Base-by-base conservation (phyloP, 495 filamentous ascomycete species). In the Xylaria sp. region DNA sequence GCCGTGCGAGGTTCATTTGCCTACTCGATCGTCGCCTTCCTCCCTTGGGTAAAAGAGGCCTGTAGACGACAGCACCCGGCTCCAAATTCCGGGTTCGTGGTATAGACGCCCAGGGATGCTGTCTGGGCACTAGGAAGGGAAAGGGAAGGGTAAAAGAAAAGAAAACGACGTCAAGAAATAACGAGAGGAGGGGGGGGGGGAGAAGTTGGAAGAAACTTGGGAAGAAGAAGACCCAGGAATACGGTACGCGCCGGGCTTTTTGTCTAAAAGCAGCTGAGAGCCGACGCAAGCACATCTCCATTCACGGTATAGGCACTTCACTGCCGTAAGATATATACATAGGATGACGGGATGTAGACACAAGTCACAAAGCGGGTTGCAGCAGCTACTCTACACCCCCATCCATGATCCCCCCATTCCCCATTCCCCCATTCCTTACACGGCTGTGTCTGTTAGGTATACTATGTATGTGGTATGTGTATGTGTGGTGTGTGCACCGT, bases 81-180 rank as follows among this genome's bases (percentile, higher is more conserved):
- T 65, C 35, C 65, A n/a, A 68, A 75, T 73, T 31, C 58, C 37
- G 68, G 71, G 43, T 41, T 71, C 46, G 72, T 73, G 80, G 75
- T 61, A 84, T 67, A 66, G 85, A 85, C 61, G 81, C 82, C 71
- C 84, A 82, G 66, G 53, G 26, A 68, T n/a, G 63, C 48, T 44
- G 33, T 50, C 59, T 35, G 26, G 44, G 9, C 24, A 21, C 21
- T 7, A 24, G 58, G 12, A 7, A 46, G 24, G 33, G 3, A 31
- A 66, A 52, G 37, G 26, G 66, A 26, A 15, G 19, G 41, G 41
- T 17, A 14, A 24, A 55, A 31, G 50, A 58, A 31, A 35, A 31
- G 68, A 52, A 58, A 33, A 44, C 15, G 44, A 37, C 50, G 48
- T 58, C 31, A 41, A 41, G 48, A 4, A 31, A 52, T 35, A 43